Percentiles rank a stretch among this genome's conserved stretches.
Evolutionary conservation across 768 basidiomycete genomes (phyloP).

Genomic region (Agrocybe pediades): DNA sequence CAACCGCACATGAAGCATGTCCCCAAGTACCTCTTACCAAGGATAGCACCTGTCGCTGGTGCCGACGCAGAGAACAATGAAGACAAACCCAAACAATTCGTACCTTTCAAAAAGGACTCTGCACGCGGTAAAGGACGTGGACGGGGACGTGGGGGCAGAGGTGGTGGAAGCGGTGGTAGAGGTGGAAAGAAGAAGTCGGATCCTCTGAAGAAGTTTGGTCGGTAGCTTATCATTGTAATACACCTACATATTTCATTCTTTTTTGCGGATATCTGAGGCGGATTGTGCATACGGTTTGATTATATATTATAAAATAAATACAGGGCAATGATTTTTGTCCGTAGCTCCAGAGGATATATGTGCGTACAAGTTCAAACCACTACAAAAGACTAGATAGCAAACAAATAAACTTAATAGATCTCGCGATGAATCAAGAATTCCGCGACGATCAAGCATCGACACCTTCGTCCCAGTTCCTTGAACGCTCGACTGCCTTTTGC

Average conservation of each 20-base stretch:
- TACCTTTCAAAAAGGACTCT: constrained; percentile 70
- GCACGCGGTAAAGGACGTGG: constrained; percentile 57
- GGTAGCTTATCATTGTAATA: constrained; percentile 24
- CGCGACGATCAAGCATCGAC: constrained; percentile 19
- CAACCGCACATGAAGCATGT: constrained; percentile 97
- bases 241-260: not conserved
- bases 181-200: constrained; percentile 76
- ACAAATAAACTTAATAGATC: not conserved
- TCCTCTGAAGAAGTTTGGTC: constrained; percentile 77
- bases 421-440: not conserved
- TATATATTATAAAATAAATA: not conserved
- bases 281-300: not conserved
- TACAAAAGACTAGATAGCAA: constrained; percentile 1
- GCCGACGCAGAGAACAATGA: constrained; percentile 29
- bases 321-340: not conserved
- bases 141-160: constrained; percentile 56
- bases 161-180: constrained; percentile 48
- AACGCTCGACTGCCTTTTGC: constrained; percentile 87
- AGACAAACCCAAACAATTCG: constrained; percentile 51
- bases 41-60: constrained; percentile 63
- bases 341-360: not conserved
- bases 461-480: constrained; percentile 78
- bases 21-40: constrained; percentile 89
- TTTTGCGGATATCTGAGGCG: not conserved
- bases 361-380: not conserved